phyloP scores from a whole-genome alignment of 257 asterid genomes.

The Sherardia arvensis region DNA sequence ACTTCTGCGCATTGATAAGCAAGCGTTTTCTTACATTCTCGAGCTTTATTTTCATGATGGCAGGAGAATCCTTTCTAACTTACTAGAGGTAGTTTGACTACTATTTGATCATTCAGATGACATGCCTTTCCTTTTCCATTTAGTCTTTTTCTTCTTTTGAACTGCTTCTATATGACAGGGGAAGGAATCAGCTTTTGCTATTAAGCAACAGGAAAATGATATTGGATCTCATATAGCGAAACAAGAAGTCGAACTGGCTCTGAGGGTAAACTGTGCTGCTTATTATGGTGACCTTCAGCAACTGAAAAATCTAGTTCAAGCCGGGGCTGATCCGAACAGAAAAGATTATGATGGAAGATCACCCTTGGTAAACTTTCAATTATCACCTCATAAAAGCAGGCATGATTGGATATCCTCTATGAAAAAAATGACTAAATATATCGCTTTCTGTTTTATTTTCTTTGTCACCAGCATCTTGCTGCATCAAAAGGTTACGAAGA shows the following conservation, averaged over 20 bases:
- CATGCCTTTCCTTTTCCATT: background rate
- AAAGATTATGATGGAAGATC: slow-evolving; percentile 85
- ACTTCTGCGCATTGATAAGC: slow-evolving; percentile 81
- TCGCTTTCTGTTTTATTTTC: background rate
- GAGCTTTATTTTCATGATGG: slow-evolving; percentile 88
- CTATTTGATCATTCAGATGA: background rate
- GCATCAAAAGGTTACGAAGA: slow-evolving; percentile 83
- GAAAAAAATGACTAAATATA: slow-evolving; percentile 4
- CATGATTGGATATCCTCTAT: background rate
- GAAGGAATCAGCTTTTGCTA: slow-evolving; percentile 51
- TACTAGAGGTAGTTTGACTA: slow-evolving; percentile 57
- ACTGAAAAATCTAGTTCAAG: slow-evolving; percentile 54
- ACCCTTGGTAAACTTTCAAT: slow-evolving; percentile 48
- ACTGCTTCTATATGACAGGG: slow-evolving; percentile 30
- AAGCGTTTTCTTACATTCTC: slow-evolving; percentile 68
- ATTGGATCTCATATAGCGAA: slow-evolving; percentile 60
- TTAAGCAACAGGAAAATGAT: slow-evolving; percentile 76
- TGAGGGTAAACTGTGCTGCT: slow-evolving; percentile 78
- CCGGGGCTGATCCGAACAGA: slow-evolving; percentile 90
- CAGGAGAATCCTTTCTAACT: slow-evolving; percentile 64
- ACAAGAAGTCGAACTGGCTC: slow-evolving; percentile 89
- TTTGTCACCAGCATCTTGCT: slow-evolving; percentile 70
- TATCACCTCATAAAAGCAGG: background rate
- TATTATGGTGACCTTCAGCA: slow-evolving; percentile 74
- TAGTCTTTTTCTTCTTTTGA: background rate